phyloP scores from a whole-genome alignment of 2,329 filamentous ascomycete genomes.

The Diaporthe longicolla region DNA sequence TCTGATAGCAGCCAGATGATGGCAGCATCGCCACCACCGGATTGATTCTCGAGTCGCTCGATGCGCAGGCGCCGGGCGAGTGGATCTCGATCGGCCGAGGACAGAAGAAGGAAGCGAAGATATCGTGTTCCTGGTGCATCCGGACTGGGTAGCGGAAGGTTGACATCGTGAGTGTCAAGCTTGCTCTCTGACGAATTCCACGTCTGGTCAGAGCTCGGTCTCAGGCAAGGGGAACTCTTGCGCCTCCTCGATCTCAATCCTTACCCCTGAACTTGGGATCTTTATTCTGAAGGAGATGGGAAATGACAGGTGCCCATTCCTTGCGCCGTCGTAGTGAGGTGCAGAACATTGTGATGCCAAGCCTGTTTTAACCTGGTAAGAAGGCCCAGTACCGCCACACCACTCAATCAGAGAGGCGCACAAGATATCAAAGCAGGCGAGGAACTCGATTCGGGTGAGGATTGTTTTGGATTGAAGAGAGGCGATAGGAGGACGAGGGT shows the following conservation, averaged over 20 bases:
- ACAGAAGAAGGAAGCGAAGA: constrained; percentile 59
- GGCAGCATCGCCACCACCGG: constrained; percentile 56
- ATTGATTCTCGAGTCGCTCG: constrained; percentile 58
- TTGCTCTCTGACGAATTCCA: constrained; percentile 53
- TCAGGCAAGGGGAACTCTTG: not conserved
- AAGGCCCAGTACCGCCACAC: not conserved
- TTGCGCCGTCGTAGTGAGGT: constrained; percentile 55
- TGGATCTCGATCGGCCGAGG: constrained; percentile 54
- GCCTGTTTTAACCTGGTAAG: not conserved
- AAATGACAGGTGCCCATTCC: constrained; percentile 53
- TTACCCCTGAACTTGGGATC: constrained; percentile 47
- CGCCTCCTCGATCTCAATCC: not conserved
- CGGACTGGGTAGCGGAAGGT: constrained; percentile 52
- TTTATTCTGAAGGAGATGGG: constrained; percentile 47
- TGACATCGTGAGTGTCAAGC: constrained; percentile 62
- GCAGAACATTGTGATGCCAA: constrained; percentile 52
- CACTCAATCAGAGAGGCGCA: not conserved
- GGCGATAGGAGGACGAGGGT: constrained; percentile 21
- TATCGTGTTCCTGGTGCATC: constrained; percentile 41
- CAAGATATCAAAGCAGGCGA: not conserved
- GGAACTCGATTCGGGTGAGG: not conserved
- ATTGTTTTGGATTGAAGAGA: constrained; percentile 25
- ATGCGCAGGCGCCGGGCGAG: constrained; percentile 51
- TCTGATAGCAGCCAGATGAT: constrained; percentile 61
- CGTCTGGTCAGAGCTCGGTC: constrained; percentile 25